Evolutionary conservation across 2,329 filamentous ascomycete genomes (phyloP).

Genomic region (Furcasterigmium furcatum): DNA sequence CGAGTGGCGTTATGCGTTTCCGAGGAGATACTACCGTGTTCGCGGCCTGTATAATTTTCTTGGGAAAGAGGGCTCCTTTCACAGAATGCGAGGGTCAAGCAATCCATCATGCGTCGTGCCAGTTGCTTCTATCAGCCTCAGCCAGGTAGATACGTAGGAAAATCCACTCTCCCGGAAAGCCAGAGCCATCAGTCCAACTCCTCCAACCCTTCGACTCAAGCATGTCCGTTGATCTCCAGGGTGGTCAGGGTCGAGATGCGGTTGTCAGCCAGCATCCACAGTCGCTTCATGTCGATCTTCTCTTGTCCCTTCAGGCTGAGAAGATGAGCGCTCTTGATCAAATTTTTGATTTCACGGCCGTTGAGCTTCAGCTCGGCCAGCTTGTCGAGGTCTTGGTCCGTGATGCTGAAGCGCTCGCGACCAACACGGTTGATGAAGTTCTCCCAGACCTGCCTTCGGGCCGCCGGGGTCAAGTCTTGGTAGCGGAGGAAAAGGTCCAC

Average conservation of each 20-base stretch:
- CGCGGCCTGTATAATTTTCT: too few species aligned
- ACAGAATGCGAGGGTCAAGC: too few species aligned
- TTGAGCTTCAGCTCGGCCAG: slow-evolving; percentile 36
- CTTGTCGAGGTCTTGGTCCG: slow-evolving; percentile 20
- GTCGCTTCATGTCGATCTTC: slow-evolving; percentile 20
- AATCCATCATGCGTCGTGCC: too few species aligned
- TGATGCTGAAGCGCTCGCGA: slow-evolving; percentile 18
- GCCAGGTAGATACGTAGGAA: too few species aligned
- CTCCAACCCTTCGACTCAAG: too few species aligned
- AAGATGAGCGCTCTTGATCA: slow-evolving; percentile 32
- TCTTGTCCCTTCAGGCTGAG: slow-evolving; percentile 23
- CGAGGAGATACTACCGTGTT: too few species aligned
- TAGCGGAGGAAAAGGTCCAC: slow-evolving; percentile 33
- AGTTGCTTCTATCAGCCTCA: too few species aligned
- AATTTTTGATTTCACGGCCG: slow-evolving; percentile 44
- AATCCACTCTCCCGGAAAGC: too few species aligned
- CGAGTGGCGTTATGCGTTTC: too few species aligned
- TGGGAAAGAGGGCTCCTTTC: too few species aligned
- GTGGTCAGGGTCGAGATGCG: slow-evolving; percentile 9
- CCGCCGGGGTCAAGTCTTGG: slow-evolving; percentile 19
- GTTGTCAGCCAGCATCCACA: slow-evolving; percentile 28
- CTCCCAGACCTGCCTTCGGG: slow-evolving; percentile 28
- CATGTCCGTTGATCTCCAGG: background rate
- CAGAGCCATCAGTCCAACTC: too few species aligned
- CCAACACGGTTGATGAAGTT: slow-evolving; percentile 28